Evolutionary conservation across 169 alveolate species (phyloP).

Genomic region (Plasmodium blacklocki): DNA sequence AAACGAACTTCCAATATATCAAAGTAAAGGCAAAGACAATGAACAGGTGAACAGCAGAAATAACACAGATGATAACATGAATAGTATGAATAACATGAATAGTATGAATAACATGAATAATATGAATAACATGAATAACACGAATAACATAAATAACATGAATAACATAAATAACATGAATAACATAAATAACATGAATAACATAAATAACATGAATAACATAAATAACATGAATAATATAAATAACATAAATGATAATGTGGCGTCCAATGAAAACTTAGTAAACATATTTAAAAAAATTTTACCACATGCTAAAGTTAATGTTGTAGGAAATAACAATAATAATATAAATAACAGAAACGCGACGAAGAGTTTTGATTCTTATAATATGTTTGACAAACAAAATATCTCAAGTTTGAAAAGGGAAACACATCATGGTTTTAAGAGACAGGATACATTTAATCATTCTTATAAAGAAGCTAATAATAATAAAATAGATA

Average conservation of each 20-base stretch:
- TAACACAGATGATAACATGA: not conserved
- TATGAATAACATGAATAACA: not conserved
- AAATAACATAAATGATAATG: not conserved
- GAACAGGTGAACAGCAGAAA: not conserved
- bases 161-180: not conserved
- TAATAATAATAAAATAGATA: too few species aligned
- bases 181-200: not conserved
- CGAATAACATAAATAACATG: not conserved
- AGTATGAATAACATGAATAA: too few species aligned
- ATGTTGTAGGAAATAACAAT: constrained; percentile 9
- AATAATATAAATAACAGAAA: not conserved
- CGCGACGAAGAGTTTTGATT: not conserved
- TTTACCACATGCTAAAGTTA: constrained; percentile 54
- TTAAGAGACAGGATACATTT: too few species aligned
- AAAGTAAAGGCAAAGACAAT: not conserved
- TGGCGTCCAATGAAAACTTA: constrained; percentile 17
- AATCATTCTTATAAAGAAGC: too few species aligned
- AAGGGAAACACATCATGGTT: not conserved
- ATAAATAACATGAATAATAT: not conserved
- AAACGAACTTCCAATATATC: not conserved
- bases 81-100: too few species aligned
- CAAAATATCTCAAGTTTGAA: not conserved
- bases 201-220: not conserved
- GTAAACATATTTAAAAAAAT: constrained; percentile 33
- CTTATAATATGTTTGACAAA: not conserved